Base-by-base conservation (phyloP, 331 rosid genomes). In the Pyrus hybrid region DNA sequence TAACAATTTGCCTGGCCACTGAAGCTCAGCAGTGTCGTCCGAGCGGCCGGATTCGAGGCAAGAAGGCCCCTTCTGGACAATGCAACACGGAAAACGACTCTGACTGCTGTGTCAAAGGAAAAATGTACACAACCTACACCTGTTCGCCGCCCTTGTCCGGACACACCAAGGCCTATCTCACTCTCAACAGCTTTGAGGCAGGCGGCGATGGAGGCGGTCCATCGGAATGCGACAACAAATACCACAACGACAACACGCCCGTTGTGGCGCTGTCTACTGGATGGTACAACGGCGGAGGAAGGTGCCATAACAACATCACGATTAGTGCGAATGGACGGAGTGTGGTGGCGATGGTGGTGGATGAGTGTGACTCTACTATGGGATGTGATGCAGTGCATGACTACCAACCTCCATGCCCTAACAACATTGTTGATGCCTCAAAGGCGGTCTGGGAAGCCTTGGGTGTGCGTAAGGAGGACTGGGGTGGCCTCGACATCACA, bases 401-500 rank as follows among this genome's bases (percentile, higher is more conserved):
- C 61, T 85, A 69, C 7, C 82, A 73, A 41, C 82, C 84, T 2
- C 82, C 84, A 4, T 82, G 84, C 53, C 6, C 25, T 7, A 82
- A 85, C 75, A 77, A 82, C 85, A 62, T 85, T 17, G 89, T 77
- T 32, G 86, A 77, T 74, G 83, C 83, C 21, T 85, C 86, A 2
- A 80, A 61, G 26, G 87, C 85, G 74, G 87, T 86, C 26, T 86
- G 89, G 87, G 49, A 71, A 68, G 87, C 86, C 60, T 71, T 82
- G 64, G 71, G 74, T 8, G 79, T 85, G n/a, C 77, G 77, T 3
- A 22, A 56, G 22, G 21, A 29, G 21, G 14, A 54, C 25, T 71
- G 66, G 65, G 75, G 66, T 56, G 75, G 41, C 41, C 13, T 71
- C 4, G 75, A 71, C 13, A 71, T 57, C 2, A 29, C 61, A 4